These are phyloP conservation scores for Ammopiptanthus mongolicus DNA, from an alignment of 306 rosid genomes.

Conservation along the genomic window DNA sequence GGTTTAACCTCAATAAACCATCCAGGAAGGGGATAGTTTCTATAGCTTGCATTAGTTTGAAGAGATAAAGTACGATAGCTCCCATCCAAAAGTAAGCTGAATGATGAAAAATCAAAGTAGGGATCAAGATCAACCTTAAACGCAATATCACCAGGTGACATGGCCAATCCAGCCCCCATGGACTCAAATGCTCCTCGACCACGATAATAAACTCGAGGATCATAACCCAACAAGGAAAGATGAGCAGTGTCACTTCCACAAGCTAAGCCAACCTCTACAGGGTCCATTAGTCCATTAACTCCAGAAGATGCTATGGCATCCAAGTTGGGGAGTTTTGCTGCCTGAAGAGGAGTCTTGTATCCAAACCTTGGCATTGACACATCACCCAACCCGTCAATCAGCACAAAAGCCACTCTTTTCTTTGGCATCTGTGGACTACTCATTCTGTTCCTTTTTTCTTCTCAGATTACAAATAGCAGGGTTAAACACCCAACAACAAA, in stretches of 20 bases:
- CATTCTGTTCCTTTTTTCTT: constrained; percentile 34
- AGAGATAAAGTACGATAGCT: background rate
- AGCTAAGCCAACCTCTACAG: constrained; percentile 94
- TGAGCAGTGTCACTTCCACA: constrained; percentile 99
- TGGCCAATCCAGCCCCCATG: constrained; percentile 98
- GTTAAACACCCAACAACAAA: background rate
- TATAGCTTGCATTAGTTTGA: background rate
- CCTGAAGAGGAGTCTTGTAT: constrained; percentile 82
- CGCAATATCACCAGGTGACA: constrained; percentile 98
- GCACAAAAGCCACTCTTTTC: constrained; percentile 90
- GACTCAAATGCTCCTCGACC: constrained; percentile 98
- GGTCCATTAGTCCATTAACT: constrained; percentile 92
- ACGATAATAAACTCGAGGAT: constrained; percentile 83
- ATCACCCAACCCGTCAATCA: constrained; percentile 92
- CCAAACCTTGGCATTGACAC: constrained; percentile 84
- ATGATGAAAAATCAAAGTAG: background rate
- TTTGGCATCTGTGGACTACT: constrained; percentile 47
- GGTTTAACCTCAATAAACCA: background rate
- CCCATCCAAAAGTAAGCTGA: background rate
- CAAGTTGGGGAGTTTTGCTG: constrained; percentile 69
- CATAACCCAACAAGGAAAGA: constrained; percentile 86
- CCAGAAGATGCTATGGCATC: constrained; percentile 91
- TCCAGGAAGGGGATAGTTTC: background rate
- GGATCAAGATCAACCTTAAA: constrained; percentile 55
- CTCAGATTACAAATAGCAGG: background rate